Evolutionary conservation across 2,329 filamentous ascomycete genomes (phyloP).

Genomic region (Lasiodiplodia sp.): DNA sequence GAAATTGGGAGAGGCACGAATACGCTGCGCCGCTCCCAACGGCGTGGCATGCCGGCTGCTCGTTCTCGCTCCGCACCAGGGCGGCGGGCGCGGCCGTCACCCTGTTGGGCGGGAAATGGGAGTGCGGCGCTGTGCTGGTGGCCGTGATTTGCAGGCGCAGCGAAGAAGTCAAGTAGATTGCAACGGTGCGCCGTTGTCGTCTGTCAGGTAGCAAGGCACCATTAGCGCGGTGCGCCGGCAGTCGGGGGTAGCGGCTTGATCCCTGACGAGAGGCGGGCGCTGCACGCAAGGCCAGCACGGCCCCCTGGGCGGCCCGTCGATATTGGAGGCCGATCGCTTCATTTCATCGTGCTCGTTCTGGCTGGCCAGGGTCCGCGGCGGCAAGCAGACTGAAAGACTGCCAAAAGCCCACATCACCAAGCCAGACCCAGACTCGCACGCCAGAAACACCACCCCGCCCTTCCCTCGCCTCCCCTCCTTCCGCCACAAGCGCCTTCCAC

Average conservation of each 20-base stretch:
- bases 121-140: background rate
- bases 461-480: background rate
- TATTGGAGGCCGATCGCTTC: conserved; percentile 30
- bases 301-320: conserved; percentile 12
- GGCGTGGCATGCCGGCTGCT: background rate
- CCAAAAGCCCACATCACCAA: conserved; percentile 5
- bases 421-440: background rate
- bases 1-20: conserved; percentile 4
- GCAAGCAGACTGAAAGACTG: background rate
- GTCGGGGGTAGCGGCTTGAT: conserved; percentile 1
- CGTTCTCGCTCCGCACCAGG: background rate
- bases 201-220: conserved; percentile 16
- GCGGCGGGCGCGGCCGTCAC: background rate
- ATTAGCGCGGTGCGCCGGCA: conserved; percentile 8
- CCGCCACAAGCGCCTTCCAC: background rate
- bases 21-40: conserved; percentile 1
- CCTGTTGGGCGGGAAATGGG: background rate
- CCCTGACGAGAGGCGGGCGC: conserved; percentile 15
- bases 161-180: conserved; percentile 6
- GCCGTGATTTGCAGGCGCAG: background rate
- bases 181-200: conserved; percentile 17
- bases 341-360: conserved; percentile 25
- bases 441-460: background rate
- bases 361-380: conserved; percentile 10
- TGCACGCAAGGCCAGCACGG: conserved; percentile 25